These are phyloP conservation scores for Lizanozyma gosingica DNA, from an alignment of 1,139 yeast genomes.

Conservation along the genomic window DNA sequence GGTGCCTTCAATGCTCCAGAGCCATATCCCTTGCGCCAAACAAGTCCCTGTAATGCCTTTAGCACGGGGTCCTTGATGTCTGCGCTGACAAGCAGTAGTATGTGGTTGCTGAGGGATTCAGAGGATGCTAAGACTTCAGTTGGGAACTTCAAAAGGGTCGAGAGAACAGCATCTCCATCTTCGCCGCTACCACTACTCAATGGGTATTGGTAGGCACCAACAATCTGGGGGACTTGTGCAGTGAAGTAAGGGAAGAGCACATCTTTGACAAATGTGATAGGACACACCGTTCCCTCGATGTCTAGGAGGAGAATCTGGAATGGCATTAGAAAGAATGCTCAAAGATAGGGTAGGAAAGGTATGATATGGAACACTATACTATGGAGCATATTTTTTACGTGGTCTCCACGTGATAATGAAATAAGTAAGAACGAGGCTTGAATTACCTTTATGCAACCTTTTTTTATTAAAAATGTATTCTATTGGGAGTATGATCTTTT, in stretches of 20 bases:
- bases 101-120: conserved; percentile 31
- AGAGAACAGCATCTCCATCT: conserved; percentile 11
- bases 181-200: conserved; percentile 4
- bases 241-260: conserved; percentile 48
- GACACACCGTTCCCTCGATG: conserved; percentile 90
- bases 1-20: conserved; percentile 73
- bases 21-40: conserved; percentile 77
- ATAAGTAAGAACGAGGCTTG: too few relatives aligned
- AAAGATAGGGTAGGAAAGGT: too few relatives aligned
- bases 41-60: conserved; percentile 72
- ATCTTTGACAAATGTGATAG: conserved; percentile 80
- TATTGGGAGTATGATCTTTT: too few relatives aligned
- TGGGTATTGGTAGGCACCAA: conserved; percentile 5
- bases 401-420: too few relatives aligned
- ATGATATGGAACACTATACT: too few relatives aligned
- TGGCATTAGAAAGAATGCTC: too few relatives aligned
- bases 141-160: conserved; percentile 40
- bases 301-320: conserved; percentile 65
- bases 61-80: conserved; percentile 76
- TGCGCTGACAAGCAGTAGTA: conserved; percentile 44
- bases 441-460: too few relatives aligned
- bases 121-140: conserved; percentile 15
- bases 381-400: too few relatives aligned
- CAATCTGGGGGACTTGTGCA: conserved; percentile 18
- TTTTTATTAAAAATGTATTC: too few relatives aligned